These are phyloP conservation scores for Chrysochromulina tobinii DNA, from an alignment of 78 protist species.

Conservation along the genomic window DNA sequence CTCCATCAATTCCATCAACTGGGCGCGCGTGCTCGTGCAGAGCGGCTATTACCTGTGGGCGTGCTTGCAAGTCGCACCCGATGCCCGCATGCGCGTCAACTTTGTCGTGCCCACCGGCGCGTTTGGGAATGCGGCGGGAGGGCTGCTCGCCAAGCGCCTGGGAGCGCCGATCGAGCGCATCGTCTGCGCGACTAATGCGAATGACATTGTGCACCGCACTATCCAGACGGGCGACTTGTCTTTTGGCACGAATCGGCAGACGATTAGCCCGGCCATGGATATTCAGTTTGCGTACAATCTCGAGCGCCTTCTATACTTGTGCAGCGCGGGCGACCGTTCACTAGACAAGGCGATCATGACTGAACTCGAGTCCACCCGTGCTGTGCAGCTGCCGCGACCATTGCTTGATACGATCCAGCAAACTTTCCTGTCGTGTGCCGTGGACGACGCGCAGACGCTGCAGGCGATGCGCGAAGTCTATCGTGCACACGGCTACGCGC, in stretches of 20 bases:
- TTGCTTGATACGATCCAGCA: neutral
- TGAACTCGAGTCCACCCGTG: neutral
- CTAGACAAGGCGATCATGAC: neutral
- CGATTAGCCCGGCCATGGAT: neutral
- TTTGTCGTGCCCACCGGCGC: constrained; percentile 18
- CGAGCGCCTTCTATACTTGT: neutral
- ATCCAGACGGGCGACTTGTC: neutral
- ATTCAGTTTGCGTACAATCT: neutral
- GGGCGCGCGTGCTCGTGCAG: constrained; percentile 5
- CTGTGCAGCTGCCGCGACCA: neutral
- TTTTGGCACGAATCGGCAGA: neutral
- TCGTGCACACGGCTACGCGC: neutral
- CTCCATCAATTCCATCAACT: constrained; percentile 3
- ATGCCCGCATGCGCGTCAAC: neutral
- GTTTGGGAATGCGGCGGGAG: neutral
- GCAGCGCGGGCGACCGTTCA: neutral
- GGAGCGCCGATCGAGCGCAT: neutral
- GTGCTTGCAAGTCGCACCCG: neutral
- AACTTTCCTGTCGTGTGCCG: neutral
- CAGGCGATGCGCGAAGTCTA: neutral
- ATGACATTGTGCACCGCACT: neutral
- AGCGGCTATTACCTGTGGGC: neutral
- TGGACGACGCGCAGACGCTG: neutral
- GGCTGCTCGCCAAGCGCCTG: neutral
- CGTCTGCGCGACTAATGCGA: neutral